phyloP scores from a whole-genome alignment of 208 protist species.

The Leishmania turanica region DNA sequence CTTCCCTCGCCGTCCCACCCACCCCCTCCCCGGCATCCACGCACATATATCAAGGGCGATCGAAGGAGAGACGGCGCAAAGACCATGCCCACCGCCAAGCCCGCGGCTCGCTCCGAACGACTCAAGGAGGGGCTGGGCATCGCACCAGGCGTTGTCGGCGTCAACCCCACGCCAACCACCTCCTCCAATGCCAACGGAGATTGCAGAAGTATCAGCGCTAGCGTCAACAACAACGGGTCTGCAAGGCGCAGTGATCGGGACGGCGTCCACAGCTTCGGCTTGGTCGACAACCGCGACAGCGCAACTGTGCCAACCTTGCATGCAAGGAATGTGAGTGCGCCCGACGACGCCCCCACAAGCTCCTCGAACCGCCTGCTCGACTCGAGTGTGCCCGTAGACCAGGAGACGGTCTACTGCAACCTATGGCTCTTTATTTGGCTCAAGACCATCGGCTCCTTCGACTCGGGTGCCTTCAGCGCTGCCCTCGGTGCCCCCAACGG shows the following conservation, averaged over 20 bases:
- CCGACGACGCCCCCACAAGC: not conserved
- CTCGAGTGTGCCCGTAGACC: conserved; percentile 18
- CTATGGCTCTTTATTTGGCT: conserved; percentile 80
- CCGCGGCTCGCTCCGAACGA: conserved; percentile 13
- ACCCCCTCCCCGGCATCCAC: not conserved
- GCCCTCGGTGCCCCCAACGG: conserved; percentile 71
- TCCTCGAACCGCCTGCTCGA: not conserved
- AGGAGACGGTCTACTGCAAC: conserved; percentile 51
- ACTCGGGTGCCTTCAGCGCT: conserved; percentile 89
- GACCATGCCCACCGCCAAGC: conserved; percentile 16
- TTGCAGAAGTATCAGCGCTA: not conserved
- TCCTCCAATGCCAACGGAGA: not conserved
- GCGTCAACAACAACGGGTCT: not conserved
- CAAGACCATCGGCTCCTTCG: conserved; percentile 86
- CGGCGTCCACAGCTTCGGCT: not conserved
- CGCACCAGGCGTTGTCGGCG: not conserved
- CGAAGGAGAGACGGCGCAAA: not conserved
- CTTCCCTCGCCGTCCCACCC: not conserved
- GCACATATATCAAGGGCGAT: not conserved
- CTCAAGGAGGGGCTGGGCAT: not conserved
- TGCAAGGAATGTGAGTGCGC: not conserved
- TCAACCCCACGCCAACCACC: not conserved
- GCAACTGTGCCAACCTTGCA: not conserved
- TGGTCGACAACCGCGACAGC: not conserved
- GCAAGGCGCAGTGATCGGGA: not conserved